These are phyloP conservation scores for Xylaria sp. DNA, from an alignment of 2,329 filamentous ascomycete genomes.

Conservation along the genomic window DNA sequence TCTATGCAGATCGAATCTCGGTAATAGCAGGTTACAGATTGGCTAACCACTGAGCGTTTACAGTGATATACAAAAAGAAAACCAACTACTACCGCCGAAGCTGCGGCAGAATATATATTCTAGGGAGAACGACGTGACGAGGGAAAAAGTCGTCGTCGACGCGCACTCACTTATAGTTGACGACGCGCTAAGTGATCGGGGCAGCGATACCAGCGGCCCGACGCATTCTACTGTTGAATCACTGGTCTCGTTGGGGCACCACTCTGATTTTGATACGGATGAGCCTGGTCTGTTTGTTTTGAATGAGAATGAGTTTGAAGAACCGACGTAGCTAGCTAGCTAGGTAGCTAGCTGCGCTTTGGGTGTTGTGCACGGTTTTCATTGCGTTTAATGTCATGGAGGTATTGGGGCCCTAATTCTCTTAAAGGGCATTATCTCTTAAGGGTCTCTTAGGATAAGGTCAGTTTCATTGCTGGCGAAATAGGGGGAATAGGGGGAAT, in stretches of 20 bases:
- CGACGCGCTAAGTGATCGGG: constrained; percentile 33
- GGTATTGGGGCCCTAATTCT: no score
- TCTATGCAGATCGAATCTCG: neutral
- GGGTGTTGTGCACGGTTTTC: neutral
- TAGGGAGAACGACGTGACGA: neutral
- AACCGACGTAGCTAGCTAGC: no score
- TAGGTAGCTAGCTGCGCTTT: neutral
- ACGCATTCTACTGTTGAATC: constrained; percentile 19
- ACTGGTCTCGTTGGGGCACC: constrained; percentile 13
- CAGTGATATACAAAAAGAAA: constrained; percentile 4
- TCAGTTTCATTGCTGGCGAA: no score
- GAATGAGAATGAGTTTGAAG: neutral
- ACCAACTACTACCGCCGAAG: neutral
- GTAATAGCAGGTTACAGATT: neutral
- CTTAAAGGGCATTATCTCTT: no score
- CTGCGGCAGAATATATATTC: neutral
- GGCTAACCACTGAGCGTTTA: neutral
- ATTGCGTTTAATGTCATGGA: neutral
- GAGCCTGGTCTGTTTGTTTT: constrained; percentile 1
- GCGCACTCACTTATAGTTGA: neutral
- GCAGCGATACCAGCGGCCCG: constrained; percentile 36
- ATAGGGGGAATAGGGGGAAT: no score
- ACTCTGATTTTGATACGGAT: constrained; percentile 17
- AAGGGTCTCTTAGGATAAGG: no score
- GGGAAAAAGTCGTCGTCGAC: neutral